These are phyloP conservation scores for Chlamydomonas sphaeroides DNA, from an alignment of 139 green algal genomes.

Conservation along the genomic window DNA sequence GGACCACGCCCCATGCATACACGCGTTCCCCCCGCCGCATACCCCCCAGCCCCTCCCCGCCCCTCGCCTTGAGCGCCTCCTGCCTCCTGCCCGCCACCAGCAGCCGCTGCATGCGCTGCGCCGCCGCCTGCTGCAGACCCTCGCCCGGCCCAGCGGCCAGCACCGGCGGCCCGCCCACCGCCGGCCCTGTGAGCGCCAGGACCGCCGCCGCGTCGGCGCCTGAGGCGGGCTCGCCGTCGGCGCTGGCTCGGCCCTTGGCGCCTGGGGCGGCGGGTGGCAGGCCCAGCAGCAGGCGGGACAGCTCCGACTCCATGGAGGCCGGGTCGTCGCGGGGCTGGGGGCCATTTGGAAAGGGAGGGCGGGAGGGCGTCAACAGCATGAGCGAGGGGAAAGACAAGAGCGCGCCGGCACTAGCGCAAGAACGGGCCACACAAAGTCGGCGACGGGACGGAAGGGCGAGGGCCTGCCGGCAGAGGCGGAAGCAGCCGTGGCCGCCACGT, in stretches of 20 bases:
- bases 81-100: slow-evolving; percentile 56
- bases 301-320: background rate
- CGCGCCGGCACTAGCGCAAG: too few relatives aligned
- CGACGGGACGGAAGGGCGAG: too few relatives aligned
- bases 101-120: slow-evolving; percentile 65
- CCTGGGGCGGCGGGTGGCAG: background rate
- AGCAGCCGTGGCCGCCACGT: too few relatives aligned
- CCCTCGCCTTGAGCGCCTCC: slow-evolving; percentile 60
- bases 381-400: too few relatives aligned
- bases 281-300: slow-evolving; percentile 14
- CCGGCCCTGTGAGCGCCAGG: background rate
- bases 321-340: slow-evolving; percentile 8
- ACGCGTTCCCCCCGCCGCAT: too few relatives aligned
- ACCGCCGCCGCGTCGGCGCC: background rate
- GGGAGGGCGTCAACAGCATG: too few relatives aligned
- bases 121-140: slow-evolving; percentile 25
- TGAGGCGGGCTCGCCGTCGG: too few relatives aligned
- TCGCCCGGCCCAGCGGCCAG: background rate
- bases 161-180: slow-evolving; percentile 11
- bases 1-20: too few relatives aligned
- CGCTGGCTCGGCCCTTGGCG: background rate
- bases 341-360: too few relatives aligned
- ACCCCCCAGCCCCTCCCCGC: too few relatives aligned
- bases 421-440: too few relatives aligned
- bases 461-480: too few relatives aligned